These are phyloP conservation scores for Filobasidium uniguttulatum DNA, from an alignment of 1,284 basidiomycete genomes.

Conservation along the genomic window DNA sequence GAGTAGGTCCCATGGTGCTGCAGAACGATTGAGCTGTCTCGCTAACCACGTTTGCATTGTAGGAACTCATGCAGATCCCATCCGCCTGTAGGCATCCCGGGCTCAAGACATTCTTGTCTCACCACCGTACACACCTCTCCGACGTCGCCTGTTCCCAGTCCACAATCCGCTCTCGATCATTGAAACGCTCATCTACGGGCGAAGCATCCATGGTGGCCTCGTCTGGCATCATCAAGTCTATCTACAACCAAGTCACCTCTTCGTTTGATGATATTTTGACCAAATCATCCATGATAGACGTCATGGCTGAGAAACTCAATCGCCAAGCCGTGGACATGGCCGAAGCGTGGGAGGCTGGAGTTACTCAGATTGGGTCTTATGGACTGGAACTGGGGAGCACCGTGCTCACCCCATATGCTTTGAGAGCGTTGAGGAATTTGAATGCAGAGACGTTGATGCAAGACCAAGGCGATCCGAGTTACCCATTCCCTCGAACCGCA, in stretches of 20 bases:
- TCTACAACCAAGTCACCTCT: conserved; percentile 76
- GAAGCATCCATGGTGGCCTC: neutral
- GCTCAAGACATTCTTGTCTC: conserved; percentile 72
- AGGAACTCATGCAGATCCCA: conserved; percentile 61
- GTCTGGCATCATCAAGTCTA: conserved; percentile 55
- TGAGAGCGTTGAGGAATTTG: neutral
- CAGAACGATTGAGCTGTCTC: neutral
- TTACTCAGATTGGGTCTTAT: conserved; percentile 70
- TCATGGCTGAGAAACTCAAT: conserved; percentile 48
- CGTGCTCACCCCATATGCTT: conserved; percentile 11
- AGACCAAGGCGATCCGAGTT: neutral
- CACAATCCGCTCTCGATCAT: neutral
- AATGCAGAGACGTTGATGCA: neutral
- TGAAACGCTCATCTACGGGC: neutral
- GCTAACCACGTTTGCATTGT: conserved; percentile 6
- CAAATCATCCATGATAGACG: conserved; percentile 82
- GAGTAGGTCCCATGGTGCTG: conserved; percentile 43
- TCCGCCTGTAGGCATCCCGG: conserved; percentile 69
- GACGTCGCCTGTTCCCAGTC: neutral
- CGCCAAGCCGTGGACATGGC: conserved; percentile 77
- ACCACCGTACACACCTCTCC: conserved; percentile 22
- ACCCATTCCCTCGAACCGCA: neutral
- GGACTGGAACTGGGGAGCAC: conserved; percentile 41
- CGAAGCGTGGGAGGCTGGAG: conserved; percentile 58
- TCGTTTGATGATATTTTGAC: conserved; percentile 89